A percentile compares a stretch with the other conserved stretches of the same genome.
phyloP scores from a whole-genome alignment of 306 rosid genomes.

The Quercus bicolor region DNA sequence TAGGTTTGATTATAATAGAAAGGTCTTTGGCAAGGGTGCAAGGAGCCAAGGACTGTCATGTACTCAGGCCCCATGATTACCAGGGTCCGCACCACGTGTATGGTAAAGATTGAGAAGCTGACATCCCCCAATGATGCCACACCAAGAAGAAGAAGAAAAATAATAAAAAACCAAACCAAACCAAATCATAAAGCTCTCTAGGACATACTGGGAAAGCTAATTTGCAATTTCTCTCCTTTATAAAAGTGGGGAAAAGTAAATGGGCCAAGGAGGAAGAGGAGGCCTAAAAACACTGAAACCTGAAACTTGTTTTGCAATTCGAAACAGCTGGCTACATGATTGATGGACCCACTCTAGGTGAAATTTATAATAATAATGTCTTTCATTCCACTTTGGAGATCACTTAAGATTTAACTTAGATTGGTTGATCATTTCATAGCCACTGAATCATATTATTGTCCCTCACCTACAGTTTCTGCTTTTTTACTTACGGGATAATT shows the following conservation, averaged over 20 bases:
- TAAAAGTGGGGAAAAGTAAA: conserved; percentile 30
- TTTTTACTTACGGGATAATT: neutral
- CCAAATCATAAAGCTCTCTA: conserved; percentile 18
- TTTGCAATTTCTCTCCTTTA: conserved; percentile 31
- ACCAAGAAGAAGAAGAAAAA: conserved; percentile 19
- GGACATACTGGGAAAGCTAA: conserved; percentile 37
- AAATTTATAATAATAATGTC: conserved; percentile 4
- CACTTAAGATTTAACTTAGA: neutral
- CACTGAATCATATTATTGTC: neutral
- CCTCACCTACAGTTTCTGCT: neutral
- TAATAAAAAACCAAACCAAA: neutral
- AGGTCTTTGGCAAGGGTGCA: neutral
- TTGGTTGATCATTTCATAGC: neutral
- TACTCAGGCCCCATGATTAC: conserved; percentile 11
- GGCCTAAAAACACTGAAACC: conserved; percentile 24
- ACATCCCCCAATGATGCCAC: conserved; percentile 24
- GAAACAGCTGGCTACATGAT: conserved; percentile 35
- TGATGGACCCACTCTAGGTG: conserved; percentile 27
- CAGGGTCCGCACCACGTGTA: conserved; percentile 26
- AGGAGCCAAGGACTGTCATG: neutral
- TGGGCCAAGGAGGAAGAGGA: conserved; percentile 14
- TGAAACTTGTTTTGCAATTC: conserved; percentile 22
- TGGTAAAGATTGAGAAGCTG: conserved; percentile 35
- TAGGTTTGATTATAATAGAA: too few species aligned
- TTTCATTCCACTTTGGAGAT: neutral